Base-by-base conservation (phyloP, 208 protist species). In the Leishmania aethiopica region DNA sequence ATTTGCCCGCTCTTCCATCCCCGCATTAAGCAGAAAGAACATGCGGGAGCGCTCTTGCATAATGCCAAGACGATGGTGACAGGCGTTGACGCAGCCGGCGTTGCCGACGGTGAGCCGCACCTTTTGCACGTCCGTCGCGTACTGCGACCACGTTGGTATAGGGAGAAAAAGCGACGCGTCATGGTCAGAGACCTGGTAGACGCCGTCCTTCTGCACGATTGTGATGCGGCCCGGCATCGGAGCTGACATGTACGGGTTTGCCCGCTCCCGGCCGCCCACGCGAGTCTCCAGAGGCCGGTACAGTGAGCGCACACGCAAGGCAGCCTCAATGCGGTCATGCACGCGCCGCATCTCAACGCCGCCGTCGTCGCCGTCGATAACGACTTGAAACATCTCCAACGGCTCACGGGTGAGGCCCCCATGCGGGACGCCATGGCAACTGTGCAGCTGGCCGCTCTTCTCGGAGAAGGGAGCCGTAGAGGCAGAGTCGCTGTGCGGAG, bases 31-130 rank as follows among this genome's bases (percentile, higher is more conserved):
- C 32, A 97, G 78, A 78, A 97, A 96, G 79, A 97, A 97, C 92
- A 98, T 97, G 76, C 93, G 85, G n/a, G 93, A 97, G 47, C 93
- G 95, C 84, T 97, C 93, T 84, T 98, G 93, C 80, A 98, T 96
- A 86, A 98, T 98, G 70, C 94, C 94, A 42, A 98, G 88, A 32
- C 96, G 92, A 72, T 98, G 94, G 42, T 88, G 87, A 79, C 96
- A 98, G 13, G 94, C 93, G 22, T 89, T 91, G 42, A 93, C 89
- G 79, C 93, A 96, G 42, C 77, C 77, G 15, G 88, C 91, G 86
- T 97, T 91, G 59, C 90, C 88, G 70, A 95, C 91, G 40, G 92
- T 96, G 11, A 93, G 89, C 66, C 87, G 86, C 71, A 97, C 81
- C 70, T 87, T 87, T 75, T 96, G 91, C 69, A 95, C 89, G 82